Percentiles rank a stretch among this genome's conserved stretches.
Conservation (phyloP, 2,329 filamentous ascomycete genomes). For the Tympanopsis confertula region DNA sequence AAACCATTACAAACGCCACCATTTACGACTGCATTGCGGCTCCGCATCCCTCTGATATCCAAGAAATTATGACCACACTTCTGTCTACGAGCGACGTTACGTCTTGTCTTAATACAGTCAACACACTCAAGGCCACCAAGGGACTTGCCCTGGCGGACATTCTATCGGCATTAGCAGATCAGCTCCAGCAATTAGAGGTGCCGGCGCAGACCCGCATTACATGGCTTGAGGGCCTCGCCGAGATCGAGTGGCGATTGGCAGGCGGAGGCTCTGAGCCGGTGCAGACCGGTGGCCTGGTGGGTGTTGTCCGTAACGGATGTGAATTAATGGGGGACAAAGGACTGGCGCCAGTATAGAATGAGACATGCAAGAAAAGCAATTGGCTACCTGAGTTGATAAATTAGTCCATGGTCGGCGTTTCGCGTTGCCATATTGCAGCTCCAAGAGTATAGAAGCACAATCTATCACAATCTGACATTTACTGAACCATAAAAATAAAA, state of each 20-base stretch:
- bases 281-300: constrained; percentile 87
- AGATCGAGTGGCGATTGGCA: constrained; percentile 84
- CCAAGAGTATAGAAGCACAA: too few species aligned
- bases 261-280: constrained; percentile 77
- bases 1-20: constrained; percentile 74
- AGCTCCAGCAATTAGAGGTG: constrained; percentile 73
- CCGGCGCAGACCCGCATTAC: constrained; percentile 75
- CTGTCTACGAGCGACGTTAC: constrained; percentile 79
- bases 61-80: constrained; percentile 71
- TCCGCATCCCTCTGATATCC: constrained; percentile 79
- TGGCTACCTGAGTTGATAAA: too few species aligned
- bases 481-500: too few species aligned
- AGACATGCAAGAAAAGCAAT: too few species aligned
- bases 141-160: constrained; percentile 90
- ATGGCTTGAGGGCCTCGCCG: constrained; percentile 83
- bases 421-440: too few species aligned
- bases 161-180: constrained; percentile 72
- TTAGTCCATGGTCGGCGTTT: too few species aligned
- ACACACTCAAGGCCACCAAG: constrained; percentile 72
- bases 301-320: constrained; percentile 75
- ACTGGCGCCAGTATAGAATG: too few species aligned
- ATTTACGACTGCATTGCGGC: constrained; percentile 98
- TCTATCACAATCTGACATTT: too few species aligned
- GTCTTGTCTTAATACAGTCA: constrained; percentile 77
- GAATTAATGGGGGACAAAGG: constrained; percentile 46